A percentile compares a stretch with the other conserved stretches of the same genome.
Conservation (phyloP, 192 early-diverging fungal genomes). For the Phycomyces nitens region DNA sequence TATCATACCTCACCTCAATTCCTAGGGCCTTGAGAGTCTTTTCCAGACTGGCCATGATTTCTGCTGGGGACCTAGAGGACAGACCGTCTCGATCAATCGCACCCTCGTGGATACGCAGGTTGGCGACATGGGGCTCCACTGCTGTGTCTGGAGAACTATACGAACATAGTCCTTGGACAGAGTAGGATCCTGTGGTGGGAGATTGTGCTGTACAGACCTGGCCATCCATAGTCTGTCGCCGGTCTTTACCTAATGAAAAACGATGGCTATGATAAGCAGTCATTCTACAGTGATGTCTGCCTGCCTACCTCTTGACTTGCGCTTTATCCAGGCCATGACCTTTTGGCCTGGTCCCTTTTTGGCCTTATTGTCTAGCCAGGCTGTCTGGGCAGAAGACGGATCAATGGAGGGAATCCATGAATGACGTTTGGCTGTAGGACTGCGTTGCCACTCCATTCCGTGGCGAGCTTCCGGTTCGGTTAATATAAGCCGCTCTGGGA, state of each 20-base stretch:
- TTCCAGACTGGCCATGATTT: conserved; percentile 46
- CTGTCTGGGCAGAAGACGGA: not conserved
- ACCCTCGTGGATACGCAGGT: conserved; percentile 53
- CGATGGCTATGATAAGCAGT: no score
- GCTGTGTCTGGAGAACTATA: conserved; percentile 1
- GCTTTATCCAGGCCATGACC: conserved; percentile 55
- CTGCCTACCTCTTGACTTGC: conserved; percentile 21
- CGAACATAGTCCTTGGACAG: not conserved
- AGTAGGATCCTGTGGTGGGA: not conserved
- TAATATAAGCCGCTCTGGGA: not conserved
- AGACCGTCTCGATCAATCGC: conserved; percentile 54
- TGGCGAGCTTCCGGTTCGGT: conserved; percentile 1
- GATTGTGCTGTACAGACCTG: not conserved
- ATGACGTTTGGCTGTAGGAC: not conserved
- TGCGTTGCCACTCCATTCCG: not conserved
- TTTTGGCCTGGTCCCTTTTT: conserved; percentile 38
- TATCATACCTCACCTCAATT: conserved; percentile 11
- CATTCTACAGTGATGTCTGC: no score
- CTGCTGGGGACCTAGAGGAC: conserved; percentile 48
- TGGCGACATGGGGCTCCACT: conserved; percentile 16
- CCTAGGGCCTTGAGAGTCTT: conserved; percentile 29
- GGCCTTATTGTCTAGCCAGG: not conserved
- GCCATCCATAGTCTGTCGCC: not conserved
- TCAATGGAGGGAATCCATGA: not conserved
- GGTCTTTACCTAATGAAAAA: not conserved